Conservation (phyloP, 2,329 filamentous ascomycete species). For the Talaromyces sp. region DNA sequence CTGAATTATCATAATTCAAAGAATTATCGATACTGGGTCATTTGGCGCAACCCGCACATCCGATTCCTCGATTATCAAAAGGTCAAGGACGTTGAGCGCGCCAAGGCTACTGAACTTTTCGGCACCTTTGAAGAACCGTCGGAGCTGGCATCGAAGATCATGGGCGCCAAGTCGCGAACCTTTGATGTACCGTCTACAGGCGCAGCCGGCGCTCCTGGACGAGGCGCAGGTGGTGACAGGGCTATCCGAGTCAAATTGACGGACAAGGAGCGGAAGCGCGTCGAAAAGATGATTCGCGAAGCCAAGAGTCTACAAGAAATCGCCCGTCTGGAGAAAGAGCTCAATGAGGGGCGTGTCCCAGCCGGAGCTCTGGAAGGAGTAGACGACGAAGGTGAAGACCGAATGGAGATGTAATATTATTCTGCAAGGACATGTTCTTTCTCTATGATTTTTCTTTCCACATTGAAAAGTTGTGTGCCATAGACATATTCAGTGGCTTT, state of each 20-base stretch:
- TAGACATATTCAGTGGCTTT: not conserved
- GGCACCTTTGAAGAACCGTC: slow-evolving; percentile 73
- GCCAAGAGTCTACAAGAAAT: slow-evolving; percentile 90
- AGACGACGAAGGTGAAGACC: slow-evolving; percentile 24
- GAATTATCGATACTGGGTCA: slow-evolving; percentile 88
- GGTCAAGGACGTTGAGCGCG: slow-evolving; percentile 79
- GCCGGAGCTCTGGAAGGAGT: slow-evolving; percentile 44
- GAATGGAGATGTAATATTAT: slow-evolving; percentile 31
- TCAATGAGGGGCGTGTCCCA: slow-evolving; percentile 83
- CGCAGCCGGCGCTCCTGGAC: slow-evolving; percentile 33
- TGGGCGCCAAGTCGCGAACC: slow-evolving; percentile 73
- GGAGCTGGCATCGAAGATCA: slow-evolving; percentile 74
- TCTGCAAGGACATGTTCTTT: not conserved
- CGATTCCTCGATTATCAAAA: slow-evolving; percentile 91
- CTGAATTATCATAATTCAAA: slow-evolving; percentile 30
- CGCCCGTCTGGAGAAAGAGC: slow-evolving; percentile 79
- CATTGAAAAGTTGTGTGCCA: not conserved
- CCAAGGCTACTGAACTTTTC: slow-evolving; percentile 72
- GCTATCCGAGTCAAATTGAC: slow-evolving; percentile 78
- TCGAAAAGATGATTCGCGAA: slow-evolving; percentile 81
- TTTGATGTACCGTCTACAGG: slow-evolving; percentile 50
- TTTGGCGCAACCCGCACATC: slow-evolving; percentile 78
- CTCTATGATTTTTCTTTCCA: slow-evolving; percentile 1
- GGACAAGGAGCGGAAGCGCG: slow-evolving; percentile 75
- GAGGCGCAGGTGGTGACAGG: slow-evolving; percentile 45